These are phyloP conservation scores for Fusarium sp. DNA, from an alignment of 2,329 filamentous ascomycete species.

Conservation along the genomic window DNA sequence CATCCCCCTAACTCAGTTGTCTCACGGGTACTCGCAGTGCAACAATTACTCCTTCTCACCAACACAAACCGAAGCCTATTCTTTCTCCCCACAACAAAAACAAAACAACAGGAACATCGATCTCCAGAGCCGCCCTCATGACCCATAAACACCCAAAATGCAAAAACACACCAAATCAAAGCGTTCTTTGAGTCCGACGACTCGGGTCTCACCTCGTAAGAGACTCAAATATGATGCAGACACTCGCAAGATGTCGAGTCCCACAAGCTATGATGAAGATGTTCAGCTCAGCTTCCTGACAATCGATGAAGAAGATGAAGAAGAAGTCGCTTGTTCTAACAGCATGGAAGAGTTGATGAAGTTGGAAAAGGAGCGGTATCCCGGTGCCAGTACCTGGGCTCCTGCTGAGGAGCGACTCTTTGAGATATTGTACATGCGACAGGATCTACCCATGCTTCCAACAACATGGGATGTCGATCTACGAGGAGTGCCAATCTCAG, in stretches of 20 bases:
- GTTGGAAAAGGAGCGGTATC: conserved; percentile 53
- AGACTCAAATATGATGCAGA: conserved; percentile 1
- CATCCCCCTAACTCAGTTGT: neutral
- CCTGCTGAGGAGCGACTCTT: conserved; percentile 58
- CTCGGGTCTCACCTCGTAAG: conserved; percentile 2
- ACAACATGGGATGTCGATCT: conserved; percentile 53
- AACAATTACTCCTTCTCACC: neutral
- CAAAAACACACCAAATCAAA: conserved; percentile 3
- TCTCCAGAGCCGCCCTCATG: neutral
- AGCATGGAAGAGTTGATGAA: conserved; percentile 51
- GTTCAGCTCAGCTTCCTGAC: conserved; percentile 5
- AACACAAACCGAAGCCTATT: conserved; percentile 8
- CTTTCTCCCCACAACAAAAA: neutral
- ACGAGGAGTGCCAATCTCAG: conserved; percentile 51
- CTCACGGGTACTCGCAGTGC: conserved; percentile 16
- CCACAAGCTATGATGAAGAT: conserved; percentile 6
- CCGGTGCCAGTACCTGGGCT: conserved; percentile 59
- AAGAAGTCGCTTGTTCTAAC: conserved; percentile 5
- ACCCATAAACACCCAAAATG: neutral
- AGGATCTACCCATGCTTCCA: conserved; percentile 53
- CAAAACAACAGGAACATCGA: neutral
- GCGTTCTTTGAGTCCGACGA: conserved; percentile 9
- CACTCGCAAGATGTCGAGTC: conserved; percentile 8
- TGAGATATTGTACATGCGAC: conserved; percentile 53
- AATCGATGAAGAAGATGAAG: conserved; percentile 11